Evolutionary conservation across 495 filamentous ascomycete species (phyloP).

Genomic region (Cercophora newfieldiana): DNA sequence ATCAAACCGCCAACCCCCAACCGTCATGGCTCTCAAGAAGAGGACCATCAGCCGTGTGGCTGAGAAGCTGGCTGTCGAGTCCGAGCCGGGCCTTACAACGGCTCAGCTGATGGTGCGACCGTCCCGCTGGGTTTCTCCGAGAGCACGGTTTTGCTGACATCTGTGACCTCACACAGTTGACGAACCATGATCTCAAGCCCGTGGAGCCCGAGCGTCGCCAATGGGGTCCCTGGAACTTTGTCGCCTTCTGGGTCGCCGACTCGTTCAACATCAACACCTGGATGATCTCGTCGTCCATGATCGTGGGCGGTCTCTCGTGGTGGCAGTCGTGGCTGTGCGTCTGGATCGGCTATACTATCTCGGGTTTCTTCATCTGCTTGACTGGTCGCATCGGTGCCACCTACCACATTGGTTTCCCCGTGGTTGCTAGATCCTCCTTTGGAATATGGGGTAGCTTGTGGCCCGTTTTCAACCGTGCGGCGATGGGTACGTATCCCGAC

Average conservation of each 20-base stretch:
- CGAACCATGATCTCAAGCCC: constrained; percentile 87
- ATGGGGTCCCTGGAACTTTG: constrained; percentile 88
- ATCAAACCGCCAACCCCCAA: not conserved
- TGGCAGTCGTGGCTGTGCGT: constrained; percentile 93
- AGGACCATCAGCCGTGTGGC: constrained; percentile 30
- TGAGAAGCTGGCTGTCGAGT: constrained; percentile 66
- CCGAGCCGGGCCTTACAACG: constrained; percentile 77
- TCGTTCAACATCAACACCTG: constrained; percentile 98
- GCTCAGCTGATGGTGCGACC: constrained; percentile 71
- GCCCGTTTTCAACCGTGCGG: constrained; percentile 88
- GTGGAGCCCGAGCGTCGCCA: constrained; percentile 81
- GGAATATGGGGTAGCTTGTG: constrained; percentile 87
- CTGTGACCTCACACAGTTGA: constrained; percentile 53
- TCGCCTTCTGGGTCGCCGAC: constrained; percentile 91
- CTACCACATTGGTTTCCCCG: constrained; percentile 87
- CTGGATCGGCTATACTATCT: constrained; percentile 82
- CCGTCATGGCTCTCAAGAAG: constrained; percentile 17
- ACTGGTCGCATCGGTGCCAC: constrained; percentile 87
- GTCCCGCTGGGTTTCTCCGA: not conserved
- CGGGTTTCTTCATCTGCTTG: constrained; percentile 69
- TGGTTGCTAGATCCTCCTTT: constrained; percentile 72
- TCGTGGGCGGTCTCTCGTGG: constrained; percentile 76
- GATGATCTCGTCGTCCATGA: constrained; percentile 92
- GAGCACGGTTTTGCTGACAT: constrained; percentile 5
- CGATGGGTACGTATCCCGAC: constrained; percentile 57